A percentile compares a stretch with the other conserved stretches of the same genome.
Evolutionary conservation across 78 protist species (phyloP).

Genomic region (Cavenderia fasciculata): DNA sequence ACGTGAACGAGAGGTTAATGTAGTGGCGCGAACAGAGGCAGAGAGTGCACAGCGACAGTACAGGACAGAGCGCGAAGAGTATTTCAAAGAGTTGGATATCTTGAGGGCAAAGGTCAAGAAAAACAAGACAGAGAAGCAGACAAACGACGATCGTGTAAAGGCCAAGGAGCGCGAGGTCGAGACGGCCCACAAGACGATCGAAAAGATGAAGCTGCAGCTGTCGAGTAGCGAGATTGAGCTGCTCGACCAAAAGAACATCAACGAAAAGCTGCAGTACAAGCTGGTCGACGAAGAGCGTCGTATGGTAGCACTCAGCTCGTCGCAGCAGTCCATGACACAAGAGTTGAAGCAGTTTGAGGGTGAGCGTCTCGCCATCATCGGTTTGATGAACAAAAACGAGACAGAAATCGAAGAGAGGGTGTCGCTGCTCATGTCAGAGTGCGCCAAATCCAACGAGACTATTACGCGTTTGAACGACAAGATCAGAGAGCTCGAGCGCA

Average conservation of each 20-base stretch:
- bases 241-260: neutral
- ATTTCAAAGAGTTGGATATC: neutral
- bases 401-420: slow-evolving; percentile 44
- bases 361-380: slow-evolving; percentile 50
- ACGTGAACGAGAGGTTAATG: slow-evolving; percentile 4
- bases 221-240: slow-evolving; percentile 21
- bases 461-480: neutral
- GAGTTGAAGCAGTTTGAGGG: slow-evolving; percentile 23
- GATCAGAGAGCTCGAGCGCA: slow-evolving; percentile 16
- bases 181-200: neutral
- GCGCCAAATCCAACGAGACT: slow-evolving; percentile 12
- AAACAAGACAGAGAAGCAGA: neutral
- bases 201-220: slow-evolving; percentile 26
- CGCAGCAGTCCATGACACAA: slow-evolving; percentile 33
- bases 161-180: neutral
- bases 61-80: slow-evolving; percentile 3
- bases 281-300: neutral
- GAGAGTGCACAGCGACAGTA: neutral
- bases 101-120: neutral
- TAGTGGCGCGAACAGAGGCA: slow-evolving; percentile 9
- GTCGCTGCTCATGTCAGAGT: slow-evolving; percentile 10
- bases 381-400: slow-evolving; percentile 29
- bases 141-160: neutral
- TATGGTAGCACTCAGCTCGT: slow-evolving; percentile 3
- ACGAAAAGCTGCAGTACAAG: neutral